Base-by-base conservation (phyloP, 371 early-diverging fungal genomes). In the Lichtheimia ornata region DNA sequence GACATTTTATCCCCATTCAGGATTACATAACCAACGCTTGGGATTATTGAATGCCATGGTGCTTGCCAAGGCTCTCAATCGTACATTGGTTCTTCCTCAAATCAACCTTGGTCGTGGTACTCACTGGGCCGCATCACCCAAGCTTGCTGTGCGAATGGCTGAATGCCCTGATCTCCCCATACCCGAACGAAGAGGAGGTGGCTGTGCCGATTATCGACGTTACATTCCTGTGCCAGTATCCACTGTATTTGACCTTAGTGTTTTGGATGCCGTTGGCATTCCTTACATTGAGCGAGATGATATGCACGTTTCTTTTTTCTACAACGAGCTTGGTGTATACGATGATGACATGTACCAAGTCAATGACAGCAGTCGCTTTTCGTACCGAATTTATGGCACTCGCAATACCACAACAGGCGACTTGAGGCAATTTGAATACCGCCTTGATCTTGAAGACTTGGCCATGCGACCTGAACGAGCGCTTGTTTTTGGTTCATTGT, bases 341-440 rank as follows among this genome's bases (percentile, higher is more conserved):
- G 63, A 60, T 13, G 35, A 52, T 43, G 40, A 56, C 18, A 59
- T 75, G 11, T 71, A 73, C 42, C 55, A 58, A 9, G 13, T 79
- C 5, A 49, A 67, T n/a, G 83, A 83, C 58, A 50, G 47, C 30
- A 42, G 58, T 12, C 72, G 77, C 4, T 71, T 67, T 12, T 74
- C 77, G 7, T 83, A 83, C 52, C 72, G 81, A 15, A 71, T 83
- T 6, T 83, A 77, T 58, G 81, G 79, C 55, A 56, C 18, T 50
- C 41, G 56, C 15, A 58, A 51, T 28, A 51, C 43, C 17, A 70
- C 70, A 17, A 27, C 55, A 11, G 53, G 61, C 2, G 49, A 45
- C 22, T 50, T 71, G 17, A 35, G 58, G 4, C 62, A 59, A 2
- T 82, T 69, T 49, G 27, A 59, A 5, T 43, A 59, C 3, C 65